Evolutionary conservation across 1,284 basidiomycete species (phyloP), one percentile per base, ranked within the genome.

Genomic region (Testicularia cyperi): DNA sequence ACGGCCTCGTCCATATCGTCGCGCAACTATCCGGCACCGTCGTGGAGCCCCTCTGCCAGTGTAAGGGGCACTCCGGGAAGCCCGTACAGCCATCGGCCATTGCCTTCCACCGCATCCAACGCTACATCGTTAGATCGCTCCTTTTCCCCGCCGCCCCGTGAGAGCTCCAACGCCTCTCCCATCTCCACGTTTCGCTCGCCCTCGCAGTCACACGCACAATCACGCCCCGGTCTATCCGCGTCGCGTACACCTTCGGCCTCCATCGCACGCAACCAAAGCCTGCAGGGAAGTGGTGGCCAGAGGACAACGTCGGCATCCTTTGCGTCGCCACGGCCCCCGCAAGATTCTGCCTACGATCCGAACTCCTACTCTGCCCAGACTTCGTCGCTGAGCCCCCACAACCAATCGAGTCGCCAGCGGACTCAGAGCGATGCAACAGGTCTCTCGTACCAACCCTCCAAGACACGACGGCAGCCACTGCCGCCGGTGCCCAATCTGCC

Each of bases 361-460:
- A 51, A 49, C 20, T 38, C 42, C 19, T 39, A 49, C 10, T 20
- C 28, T 3, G 2, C 35, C 9, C n/a, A n/a, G n/a, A n/a, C n/a
- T n/a, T n/a, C n/a, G n/a, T n/a, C n/a, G n/a, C n/a, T n/a, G n/a
- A 38, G 21, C 27, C 27, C 27, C 9, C 32, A 46, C 15, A 38
- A 40, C 25, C 16, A 29, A 8, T 26, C 31, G 2, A 19, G 26
- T 8, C 48, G 58, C 24, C 53, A 52, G 35, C 46, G 52, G 3
- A 62, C 58, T 12, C 44, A 44, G 2, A 62, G 58, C 44, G 58
- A 62, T 20, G 53, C 48, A 13, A 51, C 58, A 6, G 58, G 49
- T 5, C 24, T 56, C 18, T 52, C 44, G 8, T 16, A 34, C 16
- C 22, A 34, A 10, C 44, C 53, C 5, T 44, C 32, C 24, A 33